These are phyloP conservation scores for Erodium moschatum DNA, from an alignment of 441 rosid species.

Conservation along the genomic window DNA sequence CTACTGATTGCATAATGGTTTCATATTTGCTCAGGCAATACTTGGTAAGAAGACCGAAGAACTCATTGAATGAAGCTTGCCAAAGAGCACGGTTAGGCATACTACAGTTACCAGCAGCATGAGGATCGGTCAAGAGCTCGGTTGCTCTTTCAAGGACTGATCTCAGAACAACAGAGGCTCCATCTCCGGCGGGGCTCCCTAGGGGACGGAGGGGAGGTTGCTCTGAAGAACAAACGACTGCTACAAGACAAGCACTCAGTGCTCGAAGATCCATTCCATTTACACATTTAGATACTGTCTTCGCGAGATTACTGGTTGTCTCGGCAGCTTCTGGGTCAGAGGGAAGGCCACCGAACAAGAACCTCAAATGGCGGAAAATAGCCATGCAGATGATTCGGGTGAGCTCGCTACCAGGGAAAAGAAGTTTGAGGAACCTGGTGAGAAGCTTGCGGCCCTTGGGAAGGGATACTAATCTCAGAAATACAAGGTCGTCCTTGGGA, in stretches of 20 bases:
- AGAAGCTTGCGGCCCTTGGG: slow-evolving; percentile 7
- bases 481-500: background rate
- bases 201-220: background rate
- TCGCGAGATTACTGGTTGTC: background rate
- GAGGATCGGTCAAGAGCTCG: background rate
- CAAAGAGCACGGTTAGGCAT: background rate
- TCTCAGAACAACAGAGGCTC: background rate
- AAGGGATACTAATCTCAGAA: background rate
- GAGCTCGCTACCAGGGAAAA: slow-evolving; percentile 4
- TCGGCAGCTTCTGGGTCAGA: slow-evolving; percentile 2
- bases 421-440: background rate
- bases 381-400: slow-evolving; percentile 5
- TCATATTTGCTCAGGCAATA: background rate
- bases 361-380: slow-evolving; percentile 2
- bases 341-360: background rate
- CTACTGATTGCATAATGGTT: background rate
- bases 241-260: background rate
- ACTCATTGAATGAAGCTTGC: background rate
- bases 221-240: background rate
- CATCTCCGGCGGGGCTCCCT: background rate
- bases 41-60: background rate
- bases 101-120: background rate
- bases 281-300: background rate
- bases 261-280: background rate
- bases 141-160: background rate